Evolutionary conservation across 768 basidiomycete genomes (phyloP).

Genomic region (Termitomyces sp.): DNA sequence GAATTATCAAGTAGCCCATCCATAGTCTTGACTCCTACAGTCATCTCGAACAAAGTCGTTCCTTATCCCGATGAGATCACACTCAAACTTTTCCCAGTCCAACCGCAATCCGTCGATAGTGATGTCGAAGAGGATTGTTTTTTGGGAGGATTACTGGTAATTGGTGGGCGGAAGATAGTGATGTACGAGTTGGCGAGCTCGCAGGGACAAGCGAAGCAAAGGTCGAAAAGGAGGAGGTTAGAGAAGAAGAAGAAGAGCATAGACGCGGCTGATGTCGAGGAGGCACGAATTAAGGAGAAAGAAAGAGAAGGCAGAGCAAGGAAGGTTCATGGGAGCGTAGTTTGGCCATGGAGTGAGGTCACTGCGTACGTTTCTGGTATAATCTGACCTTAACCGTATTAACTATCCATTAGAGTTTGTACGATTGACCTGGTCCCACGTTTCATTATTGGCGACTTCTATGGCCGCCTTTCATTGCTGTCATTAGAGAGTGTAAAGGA

Average conservation of each 20-base stretch:
- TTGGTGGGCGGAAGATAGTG: constrained; percentile 63
- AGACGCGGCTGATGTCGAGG: constrained; percentile 34
- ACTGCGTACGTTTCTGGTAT: constrained; percentile 43
- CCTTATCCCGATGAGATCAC: constrained; percentile 34
- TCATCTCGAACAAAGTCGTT: constrained; percentile 45
- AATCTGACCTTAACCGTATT: not conserved
- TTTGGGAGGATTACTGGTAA: constrained; percentile 65
- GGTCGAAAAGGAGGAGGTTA: constrained; percentile 48
- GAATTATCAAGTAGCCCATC: constrained; percentile 50
- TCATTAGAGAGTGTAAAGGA: constrained; percentile 41
- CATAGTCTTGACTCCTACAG: constrained; percentile 43
- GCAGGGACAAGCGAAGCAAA: constrained; percentile 45
- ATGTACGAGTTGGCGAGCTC: constrained; percentile 53
- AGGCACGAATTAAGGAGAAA: constrained; percentile 52
- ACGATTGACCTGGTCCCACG: constrained; percentile 39
- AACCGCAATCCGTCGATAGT: constrained; percentile 23
- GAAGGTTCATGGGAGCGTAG: constrained; percentile 50
- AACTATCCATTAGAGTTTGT: constrained; percentile 34
- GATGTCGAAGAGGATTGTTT: constrained; percentile 31
- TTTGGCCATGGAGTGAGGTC: constrained; percentile 76
- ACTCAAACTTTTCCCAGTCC: constrained; percentile 38
- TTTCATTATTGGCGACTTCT: constrained; percentile 64
- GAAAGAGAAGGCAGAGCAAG: constrained; percentile 49
- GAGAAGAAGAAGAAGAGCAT: constrained; percentile 46
- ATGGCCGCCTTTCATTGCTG: constrained; percentile 68